Evolutionary conservation across 1,284 basidiomycete species (phyloP).

Genomic region (Mycocalia duriaeana): DNA sequence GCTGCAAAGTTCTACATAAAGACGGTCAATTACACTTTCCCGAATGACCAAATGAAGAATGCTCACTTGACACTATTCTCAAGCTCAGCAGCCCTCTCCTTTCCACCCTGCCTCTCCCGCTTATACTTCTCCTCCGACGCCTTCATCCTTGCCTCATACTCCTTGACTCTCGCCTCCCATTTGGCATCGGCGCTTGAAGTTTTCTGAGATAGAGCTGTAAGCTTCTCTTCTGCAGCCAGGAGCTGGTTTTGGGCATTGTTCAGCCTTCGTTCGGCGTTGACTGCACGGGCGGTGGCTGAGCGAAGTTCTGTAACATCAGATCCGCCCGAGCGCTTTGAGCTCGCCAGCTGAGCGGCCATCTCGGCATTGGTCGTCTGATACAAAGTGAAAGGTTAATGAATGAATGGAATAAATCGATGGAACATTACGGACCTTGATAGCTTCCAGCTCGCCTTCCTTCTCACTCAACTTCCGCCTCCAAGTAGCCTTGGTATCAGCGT

Average conservation of each 20-base stretch:
- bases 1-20: constrained; percentile 51
- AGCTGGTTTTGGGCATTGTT: constrained; percentile 82
- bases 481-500: constrained; percentile 75
- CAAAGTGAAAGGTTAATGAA: too few species aligned
- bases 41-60: constrained; percentile 8
- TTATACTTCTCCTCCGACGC: constrained; percentile 92
- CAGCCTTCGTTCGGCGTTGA: constrained; percentile 79
- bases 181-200: constrained; percentile 70
- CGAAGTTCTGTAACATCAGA: constrained; percentile 70
- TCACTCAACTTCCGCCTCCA: constrained; percentile 82
- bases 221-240: constrained; percentile 75
- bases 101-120: constrained; percentile 90
- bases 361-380: constrained; percentile 70
- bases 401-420: too few species aligned
- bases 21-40: constrained; percentile 10
- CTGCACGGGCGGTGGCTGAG: constrained; percentile 66
- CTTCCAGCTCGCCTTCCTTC: constrained; percentile 85
- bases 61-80: constrained; percentile 68
- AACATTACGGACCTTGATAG: constrained; percentile 56
- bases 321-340: constrained; percentile 61
- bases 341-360: constrained; percentile 68
- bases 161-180: constrained; percentile 90
- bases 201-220: constrained; percentile 69
- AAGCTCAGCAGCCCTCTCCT: constrained; percentile 74
- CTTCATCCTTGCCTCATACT: constrained; percentile 82